phyloP scores from a whole-genome alignment of 108 stramenopile genomes.

The Nannochloropsis salina region DNA sequence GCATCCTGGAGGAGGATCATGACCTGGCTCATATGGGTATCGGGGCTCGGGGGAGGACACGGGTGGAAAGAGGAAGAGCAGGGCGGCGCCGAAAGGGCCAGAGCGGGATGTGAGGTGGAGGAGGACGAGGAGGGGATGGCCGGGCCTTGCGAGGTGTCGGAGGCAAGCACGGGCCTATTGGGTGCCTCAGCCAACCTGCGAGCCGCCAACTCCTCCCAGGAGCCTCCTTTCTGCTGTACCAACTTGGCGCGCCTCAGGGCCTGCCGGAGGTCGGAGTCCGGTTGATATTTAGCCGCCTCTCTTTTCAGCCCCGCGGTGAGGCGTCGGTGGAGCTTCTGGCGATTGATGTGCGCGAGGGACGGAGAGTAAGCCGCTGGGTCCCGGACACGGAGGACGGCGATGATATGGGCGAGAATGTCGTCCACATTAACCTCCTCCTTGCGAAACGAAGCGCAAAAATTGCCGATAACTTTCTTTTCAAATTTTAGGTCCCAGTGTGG shows the following conservation, averaged over 20 bases:
- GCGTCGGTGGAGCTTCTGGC: not conserved
- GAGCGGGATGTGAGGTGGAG: not conserved
- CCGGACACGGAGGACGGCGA: not conserved
- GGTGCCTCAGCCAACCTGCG: not conserved
- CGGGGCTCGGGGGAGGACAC: not conserved
- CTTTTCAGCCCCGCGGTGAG: not conserved
- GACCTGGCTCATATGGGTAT: not conserved
- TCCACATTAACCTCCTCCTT: not conserved
- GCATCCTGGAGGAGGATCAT: constrained; percentile 14
- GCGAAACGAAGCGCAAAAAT: not conserved
- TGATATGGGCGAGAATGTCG: not conserved
- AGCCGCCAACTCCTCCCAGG: not conserved
- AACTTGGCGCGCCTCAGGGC: not conserved
- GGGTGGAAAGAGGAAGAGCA: not conserved
- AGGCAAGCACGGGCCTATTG: not conserved
- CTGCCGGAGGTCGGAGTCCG: not conserved
- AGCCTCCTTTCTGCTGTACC: not conserved
- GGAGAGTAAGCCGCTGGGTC: not conserved
- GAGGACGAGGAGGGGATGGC: not conserved
- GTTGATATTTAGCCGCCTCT: not conserved
- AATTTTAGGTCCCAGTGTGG: not conserved
- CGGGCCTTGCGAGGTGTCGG: not conserved
- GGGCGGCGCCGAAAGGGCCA: not conserved
- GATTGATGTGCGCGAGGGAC: not conserved
- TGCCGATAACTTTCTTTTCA: not conserved